A percentile compares a stretch with the other conserved stretches of the same genome.
These are phyloP conservation scores for Golubevia sp. DNA, from an alignment of 1,284 basidiomycete species.

Conservation along the genomic window DNA sequence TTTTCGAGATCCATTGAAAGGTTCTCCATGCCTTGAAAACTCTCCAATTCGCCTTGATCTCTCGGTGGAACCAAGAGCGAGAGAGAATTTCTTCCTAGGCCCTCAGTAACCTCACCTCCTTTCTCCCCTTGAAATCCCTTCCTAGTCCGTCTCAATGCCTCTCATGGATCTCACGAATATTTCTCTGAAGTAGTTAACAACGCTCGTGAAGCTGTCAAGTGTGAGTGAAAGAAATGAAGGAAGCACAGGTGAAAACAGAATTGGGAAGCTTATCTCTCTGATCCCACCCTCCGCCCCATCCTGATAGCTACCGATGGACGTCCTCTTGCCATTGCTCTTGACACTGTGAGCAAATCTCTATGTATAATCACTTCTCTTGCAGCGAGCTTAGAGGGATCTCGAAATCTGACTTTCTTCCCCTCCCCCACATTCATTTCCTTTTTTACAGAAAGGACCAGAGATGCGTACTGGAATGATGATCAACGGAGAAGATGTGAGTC, in stretches of 20 bases:
- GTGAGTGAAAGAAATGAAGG: too few relatives aligned
- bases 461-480: slow-evolving; percentile 96
- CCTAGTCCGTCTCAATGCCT: slow-evolving; percentile 57
- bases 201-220: slow-evolving; percentile 38
- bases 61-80: too few relatives aligned
- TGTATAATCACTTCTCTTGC: not conserved
- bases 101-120: too few relatives aligned
- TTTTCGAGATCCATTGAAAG: too few relatives aligned
- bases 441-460: slow-evolving; percentile 89
- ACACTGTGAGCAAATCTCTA: slow-evolving; percentile 72
- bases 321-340: slow-evolving; percentile 94
- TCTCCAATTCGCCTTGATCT: too few relatives aligned
- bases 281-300: too few relatives aligned
- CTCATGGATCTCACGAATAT: slow-evolving; percentile 56
- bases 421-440: not conserved
- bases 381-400: slow-evolving; percentile 15
- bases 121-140: too few relatives aligned
- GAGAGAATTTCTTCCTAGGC: too few relatives aligned
- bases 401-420: not conserved
- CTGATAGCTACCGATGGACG: slow-evolving; percentile 67
- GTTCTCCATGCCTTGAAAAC: too few relatives aligned
- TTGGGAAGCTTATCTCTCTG: too few relatives aligned
- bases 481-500: slow-evolving; percentile 79
- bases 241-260: too few relatives aligned
- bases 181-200: slow-evolving; percentile 59